phyloP scores from a whole-genome alignment of 78 protist genomes.

The Dictyostelium capitatum region DNA sequence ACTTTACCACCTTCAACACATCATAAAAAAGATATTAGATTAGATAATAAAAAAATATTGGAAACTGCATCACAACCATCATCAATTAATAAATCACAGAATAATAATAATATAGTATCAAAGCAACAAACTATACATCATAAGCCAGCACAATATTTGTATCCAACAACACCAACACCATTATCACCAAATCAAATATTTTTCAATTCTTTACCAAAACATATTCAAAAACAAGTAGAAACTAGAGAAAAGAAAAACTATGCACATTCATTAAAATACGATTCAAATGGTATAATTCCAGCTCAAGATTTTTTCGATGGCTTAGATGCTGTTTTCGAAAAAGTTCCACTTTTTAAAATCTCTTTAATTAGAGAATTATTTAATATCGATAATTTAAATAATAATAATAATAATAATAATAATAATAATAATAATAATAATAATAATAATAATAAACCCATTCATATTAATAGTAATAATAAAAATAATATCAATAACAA shows the following conservation, averaged over 20 bases:
- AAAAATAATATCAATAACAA: background rate
- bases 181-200: background rate
- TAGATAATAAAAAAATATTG: background rate
- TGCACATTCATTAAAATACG: background rate
- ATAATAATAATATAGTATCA: background rate
- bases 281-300: conserved; percentile 32
- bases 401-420: background rate
- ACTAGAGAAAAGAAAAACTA: background rate
- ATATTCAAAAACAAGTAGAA: conserved; percentile 10
- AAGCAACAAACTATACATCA: background rate
- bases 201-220: conserved; percentile 5
- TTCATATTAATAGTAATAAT: background rate
- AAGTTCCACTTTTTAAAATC: conserved; percentile 5
- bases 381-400: conserved; percentile 14
- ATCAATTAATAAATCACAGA: background rate
- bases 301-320: conserved; percentile 54
- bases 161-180: background rate
- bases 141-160: background rate
- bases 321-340: conserved; percentile 23
- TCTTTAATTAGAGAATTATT: conserved; percentile 10
- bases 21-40: background rate
- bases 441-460: conserved; percentile 1
- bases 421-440: conserved; percentile 7
- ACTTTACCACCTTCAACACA: background rate
- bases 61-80: background rate